Percentiles rank a stretch among this genome's conserved stretches.
These are phyloP conservation scores for Gnaphalium uliginosum DNA, from an alignment of 129 eudicot species.

Conservation along the genomic window DNA sequence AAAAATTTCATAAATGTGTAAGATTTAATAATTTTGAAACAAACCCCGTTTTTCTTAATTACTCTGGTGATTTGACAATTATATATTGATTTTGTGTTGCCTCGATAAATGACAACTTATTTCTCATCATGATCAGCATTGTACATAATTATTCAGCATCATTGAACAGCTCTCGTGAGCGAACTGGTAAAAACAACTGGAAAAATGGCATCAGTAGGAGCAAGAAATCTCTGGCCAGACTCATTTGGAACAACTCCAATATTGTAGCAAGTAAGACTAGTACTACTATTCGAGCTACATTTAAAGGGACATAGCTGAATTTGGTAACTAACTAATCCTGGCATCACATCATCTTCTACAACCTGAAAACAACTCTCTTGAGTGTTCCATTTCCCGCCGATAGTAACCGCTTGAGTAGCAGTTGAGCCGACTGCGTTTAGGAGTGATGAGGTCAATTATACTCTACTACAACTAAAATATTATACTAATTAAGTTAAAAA, in stretches of 20 bases:
- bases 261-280: slow-evolving; percentile 21
- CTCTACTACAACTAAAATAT: too few species aligned
- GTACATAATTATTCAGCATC: neutral
- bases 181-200: slow-evolving; percentile 27
- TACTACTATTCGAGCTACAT: slow-evolving; percentile 26
- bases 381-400: slow-evolving; percentile 18
- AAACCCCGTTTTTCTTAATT: too few species aligned
- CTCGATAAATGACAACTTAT: too few species aligned
- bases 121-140: too few species aligned
- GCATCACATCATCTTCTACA: slow-evolving; percentile 36
- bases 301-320: slow-evolving; percentile 38
- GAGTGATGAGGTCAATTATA: neutral
- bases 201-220: slow-evolving; percentile 22
- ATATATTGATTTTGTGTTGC: too few species aligned
- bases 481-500: neutral
- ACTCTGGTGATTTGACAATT: too few species aligned
- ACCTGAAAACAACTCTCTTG: slow-evolving; percentile 38
- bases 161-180: neutral
- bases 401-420: neutral
- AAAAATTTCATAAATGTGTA: too few species aligned
- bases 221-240: slow-evolving; percentile 19
- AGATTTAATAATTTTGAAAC: too few species aligned
- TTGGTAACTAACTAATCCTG: slow-evolving; percentile 33
- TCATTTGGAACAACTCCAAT: slow-evolving; percentile 16
- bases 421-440: neutral